These are phyloP conservation scores for Linanthus parryae DNA, from an alignment of 148 eudicot genomes.

Conservation along the genomic window DNA sequence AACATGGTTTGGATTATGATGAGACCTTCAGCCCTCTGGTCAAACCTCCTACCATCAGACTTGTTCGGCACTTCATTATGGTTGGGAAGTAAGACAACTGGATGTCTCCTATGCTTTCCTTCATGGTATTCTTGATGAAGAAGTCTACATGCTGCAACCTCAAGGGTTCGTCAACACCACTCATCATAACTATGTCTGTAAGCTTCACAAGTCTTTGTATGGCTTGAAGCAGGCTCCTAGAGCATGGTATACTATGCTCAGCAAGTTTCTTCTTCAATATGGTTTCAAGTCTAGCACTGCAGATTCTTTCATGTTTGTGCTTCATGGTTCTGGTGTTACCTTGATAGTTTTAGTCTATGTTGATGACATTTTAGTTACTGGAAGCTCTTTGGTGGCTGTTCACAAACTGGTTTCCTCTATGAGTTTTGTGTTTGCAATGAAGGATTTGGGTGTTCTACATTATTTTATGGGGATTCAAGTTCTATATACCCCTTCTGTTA, in stretches of 20 bases:
- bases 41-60: not conserved
- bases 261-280: no score
- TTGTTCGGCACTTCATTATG: not conserved
- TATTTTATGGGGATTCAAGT: no score
- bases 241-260: not conserved
- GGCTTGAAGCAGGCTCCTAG: not conserved
- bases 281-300: no score
- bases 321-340: no score
- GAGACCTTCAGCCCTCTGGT: not conserved
- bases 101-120: not conserved
- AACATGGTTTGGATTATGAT: not conserved
- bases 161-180: not conserved
- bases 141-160: not conserved
- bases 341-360: no score
- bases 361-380: no score
- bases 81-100: not conserved
- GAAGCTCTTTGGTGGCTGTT: no score
- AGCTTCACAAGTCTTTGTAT: slow-evolving; percentile 2
- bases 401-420: no score
- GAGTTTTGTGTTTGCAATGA: no score
- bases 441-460: no score
- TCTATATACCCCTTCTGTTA: no score
- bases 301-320: no score
- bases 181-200: not conserved
- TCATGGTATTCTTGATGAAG: not conserved